Evolutionary conservation across 441 rosid species (phyloP).

Genomic region (Arabidopsis hybrid): DNA sequence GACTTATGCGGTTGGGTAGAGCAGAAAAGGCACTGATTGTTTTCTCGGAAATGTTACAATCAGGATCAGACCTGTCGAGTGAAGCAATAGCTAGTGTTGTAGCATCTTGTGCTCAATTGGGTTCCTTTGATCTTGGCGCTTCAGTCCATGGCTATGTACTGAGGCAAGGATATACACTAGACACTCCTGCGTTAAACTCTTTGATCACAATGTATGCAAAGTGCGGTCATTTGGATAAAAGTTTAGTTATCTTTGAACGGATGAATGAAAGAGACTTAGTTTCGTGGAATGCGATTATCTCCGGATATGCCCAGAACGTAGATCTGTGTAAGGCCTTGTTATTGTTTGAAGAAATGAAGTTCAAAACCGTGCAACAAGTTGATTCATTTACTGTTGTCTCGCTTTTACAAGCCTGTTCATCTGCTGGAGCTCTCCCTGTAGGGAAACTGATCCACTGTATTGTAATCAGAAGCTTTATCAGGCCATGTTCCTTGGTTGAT

Average conservation of each 20-base stretch:
- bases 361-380: slow-evolving; percentile 45
- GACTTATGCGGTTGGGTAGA: slow-evolving; percentile 60
- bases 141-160: slow-evolving; percentile 61
- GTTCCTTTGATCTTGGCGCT: slow-evolving; percentile 55
- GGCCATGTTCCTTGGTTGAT: slow-evolving; percentile 56
- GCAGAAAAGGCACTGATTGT: slow-evolving; percentile 56
- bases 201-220: slow-evolving; percentile 69
- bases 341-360: slow-evolving; percentile 56
- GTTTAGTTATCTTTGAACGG: slow-evolving; percentile 52
- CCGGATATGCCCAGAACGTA: slow-evolving; percentile 61
- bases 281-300: slow-evolving; percentile 72
- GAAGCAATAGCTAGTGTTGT: slow-evolving; percentile 60
- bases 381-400: slow-evolving; percentile 59
- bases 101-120: slow-evolving; percentile 64
- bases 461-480: slow-evolving; percentile 50
- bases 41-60: slow-evolving; percentile 54
- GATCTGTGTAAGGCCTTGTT: slow-evolving; percentile 49
- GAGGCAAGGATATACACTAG: slow-evolving; percentile 50
- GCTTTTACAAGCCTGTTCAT: slow-evolving; percentile 67
- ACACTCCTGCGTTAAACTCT: slow-evolving; percentile 58
- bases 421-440: slow-evolving; percentile 53
- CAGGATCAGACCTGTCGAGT: slow-evolving; percentile 52
- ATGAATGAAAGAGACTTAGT: slow-evolving; percentile 54
- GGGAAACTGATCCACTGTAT: slow-evolving; percentile 67
- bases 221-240: slow-evolving; percentile 54